phyloP scores from a whole-genome alignment of 176 grass and related monocot species.

The Oropetium thomaeum region DNA sequence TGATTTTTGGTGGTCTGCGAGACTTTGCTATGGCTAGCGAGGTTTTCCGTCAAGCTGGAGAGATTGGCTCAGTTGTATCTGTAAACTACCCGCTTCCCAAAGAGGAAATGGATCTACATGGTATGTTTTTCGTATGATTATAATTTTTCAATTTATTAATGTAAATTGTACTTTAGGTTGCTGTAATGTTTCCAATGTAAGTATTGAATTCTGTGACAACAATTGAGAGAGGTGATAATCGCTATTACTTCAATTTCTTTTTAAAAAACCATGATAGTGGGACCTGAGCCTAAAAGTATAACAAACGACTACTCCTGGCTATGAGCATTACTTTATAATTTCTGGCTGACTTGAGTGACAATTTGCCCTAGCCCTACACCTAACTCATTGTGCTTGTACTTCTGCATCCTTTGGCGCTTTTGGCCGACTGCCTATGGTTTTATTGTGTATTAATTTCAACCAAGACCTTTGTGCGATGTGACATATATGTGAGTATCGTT shows the following conservation, averaged over 20 bases:
- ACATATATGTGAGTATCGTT: background rate
- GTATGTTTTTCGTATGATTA: slow-evolving; percentile 37
- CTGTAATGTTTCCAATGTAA: slow-evolving; percentile 16
- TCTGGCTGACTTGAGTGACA: slow-evolving; percentile 1
- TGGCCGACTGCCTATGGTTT: background rate
- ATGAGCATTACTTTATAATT: background rate
- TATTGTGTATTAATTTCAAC: too few relatives aligned
- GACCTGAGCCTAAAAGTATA: too few relatives aligned
- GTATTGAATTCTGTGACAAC: background rate
- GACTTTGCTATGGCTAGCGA: slow-evolving; percentile 65
- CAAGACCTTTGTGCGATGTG: background rate
- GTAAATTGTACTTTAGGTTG: background rate
- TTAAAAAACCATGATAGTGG: too few relatives aligned
- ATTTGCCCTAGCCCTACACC: background rate
- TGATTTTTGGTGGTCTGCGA: slow-evolving; percentile 76
- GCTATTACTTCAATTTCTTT: background rate
- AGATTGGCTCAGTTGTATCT: slow-evolving; percentile 68
- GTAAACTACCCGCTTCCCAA: slow-evolving; percentile 80
- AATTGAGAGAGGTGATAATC: background rate
- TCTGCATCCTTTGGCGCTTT: background rate
- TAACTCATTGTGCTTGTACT: background rate
- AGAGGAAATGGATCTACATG: slow-evolving; percentile 69
- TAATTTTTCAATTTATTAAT: background rate
- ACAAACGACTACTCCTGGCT: too few relatives aligned
- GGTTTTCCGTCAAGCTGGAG: slow-evolving; percentile 72